These are phyloP conservation scores for Lepidium didymum DNA, from an alignment of 345 rosid species.

Conservation along the genomic window DNA sequence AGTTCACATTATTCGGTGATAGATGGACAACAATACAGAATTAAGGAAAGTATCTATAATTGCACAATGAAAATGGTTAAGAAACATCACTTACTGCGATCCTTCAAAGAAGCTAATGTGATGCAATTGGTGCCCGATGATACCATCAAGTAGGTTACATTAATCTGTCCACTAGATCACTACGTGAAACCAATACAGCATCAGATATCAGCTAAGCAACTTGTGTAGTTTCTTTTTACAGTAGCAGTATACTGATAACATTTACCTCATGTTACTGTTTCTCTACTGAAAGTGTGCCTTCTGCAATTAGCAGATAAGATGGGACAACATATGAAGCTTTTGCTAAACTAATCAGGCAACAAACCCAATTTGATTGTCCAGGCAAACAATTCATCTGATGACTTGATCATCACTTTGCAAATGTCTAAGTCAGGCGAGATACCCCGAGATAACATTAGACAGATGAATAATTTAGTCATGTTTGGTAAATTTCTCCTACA, in stretches of 20 bases:
- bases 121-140: neutral
- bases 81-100: neutral
- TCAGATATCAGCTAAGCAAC: neutral
- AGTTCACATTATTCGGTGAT: neutral
- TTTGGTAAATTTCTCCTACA: conserved; percentile 41
- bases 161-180: neutral
- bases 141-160: conserved; percentile 1
- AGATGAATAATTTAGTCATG: conserved; percentile 44
- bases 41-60: neutral
- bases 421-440: conserved; percentile 54
- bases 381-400: conserved; percentile 39
- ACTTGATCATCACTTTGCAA: conserved; percentile 42
- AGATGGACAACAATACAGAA: neutral
- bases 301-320: conserved; percentile 4
- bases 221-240: neutral
- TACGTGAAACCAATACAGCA: neutral
- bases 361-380: conserved; percentile 44
- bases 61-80: neutral
- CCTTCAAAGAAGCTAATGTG: neutral
- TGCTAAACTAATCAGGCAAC: conserved; percentile 23
- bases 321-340: neutral
- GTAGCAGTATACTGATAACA: neutral
- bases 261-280: conserved; percentile 8
- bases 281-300: conserved; percentile 1
- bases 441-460: conserved; percentile 48